Percentiles rank a stretch among this genome's conserved stretches.
Conservation (phyloP, 2,329 filamentous ascomycete genomes). For the Venturia asperata region DNA sequence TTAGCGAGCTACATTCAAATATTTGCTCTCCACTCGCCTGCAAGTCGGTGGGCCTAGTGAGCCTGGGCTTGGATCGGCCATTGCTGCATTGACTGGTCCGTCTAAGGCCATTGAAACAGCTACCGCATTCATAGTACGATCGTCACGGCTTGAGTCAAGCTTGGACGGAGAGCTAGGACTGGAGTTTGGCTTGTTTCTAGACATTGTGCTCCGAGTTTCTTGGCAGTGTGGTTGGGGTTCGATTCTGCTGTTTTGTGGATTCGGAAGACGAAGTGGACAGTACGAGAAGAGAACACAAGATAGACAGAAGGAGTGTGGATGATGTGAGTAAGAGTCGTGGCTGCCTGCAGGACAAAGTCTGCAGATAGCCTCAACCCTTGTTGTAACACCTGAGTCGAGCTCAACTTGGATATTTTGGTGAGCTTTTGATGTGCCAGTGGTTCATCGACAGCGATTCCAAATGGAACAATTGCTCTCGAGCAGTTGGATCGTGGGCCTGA, state of each 20-base stretch:
- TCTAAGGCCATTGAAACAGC: not conserved
- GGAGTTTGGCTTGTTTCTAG: not conserved
- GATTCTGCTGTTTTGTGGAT: too few relatives aligned
- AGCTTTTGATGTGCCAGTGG: not conserved
- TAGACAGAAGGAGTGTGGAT: not conserved
- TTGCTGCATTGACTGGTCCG: not conserved
- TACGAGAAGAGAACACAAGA: not conserved
- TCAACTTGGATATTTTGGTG: too few relatives aligned
- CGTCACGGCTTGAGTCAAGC: not conserved
- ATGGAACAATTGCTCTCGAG: too few relatives aligned
- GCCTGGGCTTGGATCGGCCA: conserved; percentile 1
- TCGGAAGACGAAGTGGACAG: too few relatives aligned
- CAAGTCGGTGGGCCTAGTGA: too few relatives aligned
- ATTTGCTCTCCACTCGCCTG: not conserved
- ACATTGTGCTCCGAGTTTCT: not conserved
- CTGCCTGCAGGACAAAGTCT: not conserved
- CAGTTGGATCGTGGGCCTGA: too few relatives aligned
- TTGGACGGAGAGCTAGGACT: conserved; percentile 25
- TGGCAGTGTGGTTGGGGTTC: not conserved
- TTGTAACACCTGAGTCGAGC: too few relatives aligned
- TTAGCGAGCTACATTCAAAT: not conserved
- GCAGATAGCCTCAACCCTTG: too few relatives aligned
- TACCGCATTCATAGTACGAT: not conserved
- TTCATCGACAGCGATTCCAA: not conserved
- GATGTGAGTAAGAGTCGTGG: not conserved